Conservation (phyloP, 305 asterid genomes). For the Petunia hybrid region DNA sequence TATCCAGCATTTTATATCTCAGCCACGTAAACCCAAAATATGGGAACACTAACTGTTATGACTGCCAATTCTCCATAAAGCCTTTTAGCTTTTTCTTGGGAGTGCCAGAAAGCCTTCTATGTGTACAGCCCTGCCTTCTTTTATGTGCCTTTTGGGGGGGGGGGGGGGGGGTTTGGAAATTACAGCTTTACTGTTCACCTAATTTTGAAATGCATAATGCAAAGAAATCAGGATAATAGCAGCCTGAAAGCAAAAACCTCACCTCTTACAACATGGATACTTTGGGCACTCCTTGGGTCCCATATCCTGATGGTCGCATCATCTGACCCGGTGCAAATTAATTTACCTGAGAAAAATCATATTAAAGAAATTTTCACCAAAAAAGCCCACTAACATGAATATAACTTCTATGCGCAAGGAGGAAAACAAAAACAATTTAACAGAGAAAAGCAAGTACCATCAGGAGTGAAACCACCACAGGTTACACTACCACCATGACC, state of each 20-base stretch:
- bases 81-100: too few species aligned
- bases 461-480: conserved; percentile 91
- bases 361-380: background rate
- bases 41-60: background rate
- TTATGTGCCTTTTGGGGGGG: background rate
- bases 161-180: background rate
- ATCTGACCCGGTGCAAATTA: conserved; percentile 79
- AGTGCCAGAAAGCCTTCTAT: background rate
- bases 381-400: background rate
- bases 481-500: conserved; percentile 81
- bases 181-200: background rate
- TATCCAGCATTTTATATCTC: background rate
- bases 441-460: conserved; percentile 56
- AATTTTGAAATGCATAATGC: background rate
- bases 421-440: conserved; percentile 18
- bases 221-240: background rate
- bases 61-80: background rate
- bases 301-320: conserved; percentile 89
- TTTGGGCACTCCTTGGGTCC: conserved; percentile 65
- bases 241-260: background rate
- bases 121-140: background rate
- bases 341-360: conserved; percentile 59
- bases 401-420: background rate
- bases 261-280: conserved; percentile 77
- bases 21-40: conserved; percentile 16